These are phyloP conservation scores for Nannochloropsis salina DNA, from an alignment of 108 stramenopile genomes.

Conservation along the genomic window DNA sequence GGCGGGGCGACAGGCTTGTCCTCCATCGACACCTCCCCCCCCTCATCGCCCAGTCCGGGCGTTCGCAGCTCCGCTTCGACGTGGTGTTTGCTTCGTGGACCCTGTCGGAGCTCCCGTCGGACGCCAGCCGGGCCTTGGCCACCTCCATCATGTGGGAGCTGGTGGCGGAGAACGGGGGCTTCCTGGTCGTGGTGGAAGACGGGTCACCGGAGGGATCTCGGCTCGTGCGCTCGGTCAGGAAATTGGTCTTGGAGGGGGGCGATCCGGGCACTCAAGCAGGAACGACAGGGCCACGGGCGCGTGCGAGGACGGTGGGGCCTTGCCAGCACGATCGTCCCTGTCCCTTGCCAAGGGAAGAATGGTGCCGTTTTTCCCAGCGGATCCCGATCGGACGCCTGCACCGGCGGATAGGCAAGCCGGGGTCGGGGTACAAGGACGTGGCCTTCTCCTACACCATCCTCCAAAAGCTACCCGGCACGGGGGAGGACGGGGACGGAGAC, in stretches of 20 bases:
- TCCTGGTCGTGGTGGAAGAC: neutral
- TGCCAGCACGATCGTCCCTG: neutral
- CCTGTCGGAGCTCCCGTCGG: neutral
- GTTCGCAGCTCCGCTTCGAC: neutral
- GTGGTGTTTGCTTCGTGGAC: neutral
- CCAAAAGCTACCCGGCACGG: neutral
- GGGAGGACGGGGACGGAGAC: neutral
- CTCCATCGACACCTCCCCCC: neutral
- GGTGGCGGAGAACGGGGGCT: neutral
- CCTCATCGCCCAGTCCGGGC: neutral
- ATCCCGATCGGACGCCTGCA: neutral
- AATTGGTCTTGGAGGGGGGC: neutral
- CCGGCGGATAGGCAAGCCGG: neutral
- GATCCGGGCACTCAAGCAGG: neutral
- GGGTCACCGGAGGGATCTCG: neutral
- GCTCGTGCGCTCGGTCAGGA: neutral
- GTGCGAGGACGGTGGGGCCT: neutral
- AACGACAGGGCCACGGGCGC: neutral
- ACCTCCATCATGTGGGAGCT: neutral
- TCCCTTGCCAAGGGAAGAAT: neutral
- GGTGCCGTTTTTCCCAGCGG: constrained; percentile 2
- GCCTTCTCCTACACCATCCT: neutral
- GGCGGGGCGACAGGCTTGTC: neutral
- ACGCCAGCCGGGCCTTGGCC: neutral
- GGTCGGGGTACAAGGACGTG: neutral